Base-by-base conservation (phyloP, 2,329 filamentous ascomycete species). In the Alternaria angustiovoidea region DNA sequence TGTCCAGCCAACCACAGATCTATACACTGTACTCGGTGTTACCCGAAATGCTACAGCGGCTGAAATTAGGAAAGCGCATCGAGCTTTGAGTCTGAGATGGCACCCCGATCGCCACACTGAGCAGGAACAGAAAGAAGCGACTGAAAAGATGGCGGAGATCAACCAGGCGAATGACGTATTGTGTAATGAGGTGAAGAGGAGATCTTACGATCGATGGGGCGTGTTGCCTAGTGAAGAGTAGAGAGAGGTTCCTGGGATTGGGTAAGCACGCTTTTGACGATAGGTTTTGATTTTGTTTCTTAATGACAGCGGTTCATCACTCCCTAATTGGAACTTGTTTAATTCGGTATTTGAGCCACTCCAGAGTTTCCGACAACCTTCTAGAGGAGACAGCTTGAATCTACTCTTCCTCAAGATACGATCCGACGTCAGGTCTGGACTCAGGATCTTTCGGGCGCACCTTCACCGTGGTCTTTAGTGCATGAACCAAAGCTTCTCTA, bases 21-120 rank as follows among this genome's bases (percentile, higher is more conserved):
- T 94, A 1, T 99, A 99, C 79, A 86, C 86, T 63, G 85, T 91
- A 3, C 88, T 99, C 16, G 93, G 93, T 6, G 89, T 98, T 18
- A 83, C 83, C 67, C 93, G 92, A 75, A 85, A 81, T 59, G 92
- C 94, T 7, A 88, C 91, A 1, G 81, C 91, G 1, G 83, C 87
- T 52, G 93, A 97, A 28, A 96, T 98, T 77, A 98, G 97, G 78
- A 96, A 96, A 78, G 93, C 94, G 2, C 97, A 98, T 82, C 97
- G 97, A 75, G 91, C 92, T 53, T 83, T 97, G 62, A 94, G 94
- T 22, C 95, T 98, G 80, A 97, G 97, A 76, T 97, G 88, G 76
- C 95, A 98, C 75, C 95, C 95, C 18, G 95, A 99, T 55, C 66
- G 70, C 7, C 66, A 57, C 14, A 8, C 2, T n/a, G 63, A 38